A percentile compares a stretch with the other conserved stretches of the same genome.
These are phyloP conservation scores for Cyberlindnera mississippiensis DNA, from an alignment of 805 yeast genomes.

Conservation along the genomic window DNA sequence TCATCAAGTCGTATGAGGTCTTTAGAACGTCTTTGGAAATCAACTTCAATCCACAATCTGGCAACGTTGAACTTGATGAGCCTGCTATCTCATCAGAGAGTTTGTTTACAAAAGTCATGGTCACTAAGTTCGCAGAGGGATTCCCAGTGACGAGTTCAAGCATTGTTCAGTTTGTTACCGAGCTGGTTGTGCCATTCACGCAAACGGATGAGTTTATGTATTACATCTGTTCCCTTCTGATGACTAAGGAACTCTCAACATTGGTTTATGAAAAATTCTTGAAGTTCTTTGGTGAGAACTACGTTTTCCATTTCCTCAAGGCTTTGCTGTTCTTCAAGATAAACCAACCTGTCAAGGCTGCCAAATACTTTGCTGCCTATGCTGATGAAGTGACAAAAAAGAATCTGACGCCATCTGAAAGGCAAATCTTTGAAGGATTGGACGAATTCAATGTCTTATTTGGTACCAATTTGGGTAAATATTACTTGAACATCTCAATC, in stretches of 20 bases:
- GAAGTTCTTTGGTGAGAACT: slow-evolving; percentile 16
- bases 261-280: slow-evolving; percentile 17
- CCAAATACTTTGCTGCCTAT: slow-evolving; percentile 28
- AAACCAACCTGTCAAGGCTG: slow-evolving; percentile 29
- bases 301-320: slow-evolving; percentile 22
- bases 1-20: slow-evolving; percentile 20
- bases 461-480: slow-evolving; percentile 31
- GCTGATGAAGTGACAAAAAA: slow-evolving; percentile 29
- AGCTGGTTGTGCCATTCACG: slow-evolving; percentile 18
- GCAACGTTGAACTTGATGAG: slow-evolving; percentile 23
- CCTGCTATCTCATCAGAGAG: slow-evolving; percentile 11
- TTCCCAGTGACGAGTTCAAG: slow-evolving; percentile 12
- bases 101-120: slow-evolving; percentile 13
- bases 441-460: slow-evolving; percentile 26
- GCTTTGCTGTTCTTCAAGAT: slow-evolving; percentile 24
- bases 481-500: slow-evolving; percentile 35
- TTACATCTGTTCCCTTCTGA: slow-evolving; percentile 9
- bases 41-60: slow-evolving; percentile 9
- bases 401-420: slow-evolving; percentile 22
- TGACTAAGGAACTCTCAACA: slow-evolving; percentile 10
- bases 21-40: slow-evolving; percentile 16
- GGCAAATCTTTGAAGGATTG: slow-evolving; percentile 20
- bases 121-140: slow-evolving; percentile 13
- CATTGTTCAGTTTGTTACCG: slow-evolving; percentile 14
- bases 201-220: slow-evolving; percentile 19